A percentile compares a stretch with the other conserved stretches of the same genome.
phyloP scores from a whole-genome alignment of 371 early-diverging fungal species.

The Mucor irregularis region DNA sequence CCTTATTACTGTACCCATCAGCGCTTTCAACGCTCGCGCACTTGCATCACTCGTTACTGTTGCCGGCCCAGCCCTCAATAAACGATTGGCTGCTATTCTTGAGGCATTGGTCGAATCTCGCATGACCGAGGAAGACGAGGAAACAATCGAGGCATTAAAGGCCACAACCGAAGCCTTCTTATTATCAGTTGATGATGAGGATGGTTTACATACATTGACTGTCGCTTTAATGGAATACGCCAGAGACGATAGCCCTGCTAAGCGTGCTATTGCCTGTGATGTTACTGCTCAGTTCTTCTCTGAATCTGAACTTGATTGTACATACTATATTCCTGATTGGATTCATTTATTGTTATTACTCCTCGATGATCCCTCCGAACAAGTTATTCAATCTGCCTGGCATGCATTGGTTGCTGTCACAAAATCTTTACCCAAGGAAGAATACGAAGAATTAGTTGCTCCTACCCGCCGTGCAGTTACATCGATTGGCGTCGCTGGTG shows the following conservation, averaged over 20 bases:
- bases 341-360: constrained; percentile 74
- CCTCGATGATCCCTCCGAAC: constrained; percentile 57
- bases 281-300: constrained; percentile 71
- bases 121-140: constrained; percentile 64
- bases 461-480: constrained; percentile 75
- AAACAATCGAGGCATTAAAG: constrained; percentile 66
- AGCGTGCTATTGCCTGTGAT: constrained; percentile 62
- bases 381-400: constrained; percentile 75
- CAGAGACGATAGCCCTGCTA: constrained; percentile 53
- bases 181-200: constrained; percentile 72
- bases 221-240: constrained; percentile 68
- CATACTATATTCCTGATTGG: constrained; percentile 84
- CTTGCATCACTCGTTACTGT: constrained; percentile 89
- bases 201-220: constrained; percentile 76
- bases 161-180: constrained; percentile 69
- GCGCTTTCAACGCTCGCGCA: constrained; percentile 90
- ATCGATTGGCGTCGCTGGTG: constrained; percentile 55
- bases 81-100: constrained; percentile 78
- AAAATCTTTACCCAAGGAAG: constrained; percentile 80
- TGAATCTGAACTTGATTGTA: constrained; percentile 60
- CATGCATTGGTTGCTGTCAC: constrained; percentile 78
- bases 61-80: constrained; percentile 84
- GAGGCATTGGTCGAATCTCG: constrained; percentile 79
- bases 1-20: constrained; percentile 85
- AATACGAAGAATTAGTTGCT: constrained; percentile 78